Conservation (phyloP, 2,329 filamentous ascomycete genomes). For the Didymellaceae sp. region DNA sequence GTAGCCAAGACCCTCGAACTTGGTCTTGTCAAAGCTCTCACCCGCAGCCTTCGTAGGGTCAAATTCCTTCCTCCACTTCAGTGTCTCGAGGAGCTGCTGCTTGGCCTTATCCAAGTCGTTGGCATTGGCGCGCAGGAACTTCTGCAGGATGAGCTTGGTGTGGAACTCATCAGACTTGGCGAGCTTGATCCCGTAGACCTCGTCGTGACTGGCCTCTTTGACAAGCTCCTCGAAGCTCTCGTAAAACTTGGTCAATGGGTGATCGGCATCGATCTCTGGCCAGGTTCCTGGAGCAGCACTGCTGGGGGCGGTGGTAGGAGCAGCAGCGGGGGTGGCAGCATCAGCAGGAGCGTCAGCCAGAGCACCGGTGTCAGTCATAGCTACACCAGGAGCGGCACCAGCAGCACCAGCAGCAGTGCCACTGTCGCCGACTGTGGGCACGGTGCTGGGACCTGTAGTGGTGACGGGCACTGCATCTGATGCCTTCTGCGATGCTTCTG, state of each 20-base stretch:
- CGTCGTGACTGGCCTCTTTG: slow-evolving; percentile 65
- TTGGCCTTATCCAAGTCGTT: slow-evolving; percentile 75
- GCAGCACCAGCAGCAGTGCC: slow-evolving; percentile 9
- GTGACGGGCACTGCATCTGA: slow-evolving; percentile 23
- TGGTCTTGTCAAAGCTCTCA: slow-evolving; percentile 67
- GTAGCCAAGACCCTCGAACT: slow-evolving; percentile 81
- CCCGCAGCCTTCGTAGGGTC: slow-evolving; percentile 71
- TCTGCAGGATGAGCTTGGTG: slow-evolving; percentile 85
- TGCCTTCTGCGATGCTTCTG: slow-evolving; percentile 11
- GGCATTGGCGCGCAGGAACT: slow-evolving; percentile 90
- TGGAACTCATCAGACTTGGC: slow-evolving; percentile 63
- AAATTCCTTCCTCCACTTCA: slow-evolving; percentile 82
- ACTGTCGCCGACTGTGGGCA: slow-evolving; percentile 6
- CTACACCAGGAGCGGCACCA: slow-evolving; percentile 14
- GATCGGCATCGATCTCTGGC: slow-evolving; percentile 47
- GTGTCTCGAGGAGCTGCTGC: slow-evolving; percentile 77
- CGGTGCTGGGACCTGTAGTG: slow-evolving; percentile 11
- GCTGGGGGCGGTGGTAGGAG: slow-evolving; percentile 19
- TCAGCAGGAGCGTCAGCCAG: slow-evolving; percentile 5
- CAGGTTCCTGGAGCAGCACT: slow-evolving; percentile 23
- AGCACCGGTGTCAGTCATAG: slow-evolving; percentile 11
- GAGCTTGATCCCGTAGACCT: slow-evolving; percentile 88
- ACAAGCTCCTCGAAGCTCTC: slow-evolving; percentile 65
- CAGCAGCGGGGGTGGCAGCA: background rate
- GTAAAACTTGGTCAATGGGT: slow-evolving; percentile 63